Evolutionary conservation across 202 grass and related monocot genomes (phyloP), one percentile per base, ranked within the genome.

Genomic region (Zoysia matrella): DNA sequence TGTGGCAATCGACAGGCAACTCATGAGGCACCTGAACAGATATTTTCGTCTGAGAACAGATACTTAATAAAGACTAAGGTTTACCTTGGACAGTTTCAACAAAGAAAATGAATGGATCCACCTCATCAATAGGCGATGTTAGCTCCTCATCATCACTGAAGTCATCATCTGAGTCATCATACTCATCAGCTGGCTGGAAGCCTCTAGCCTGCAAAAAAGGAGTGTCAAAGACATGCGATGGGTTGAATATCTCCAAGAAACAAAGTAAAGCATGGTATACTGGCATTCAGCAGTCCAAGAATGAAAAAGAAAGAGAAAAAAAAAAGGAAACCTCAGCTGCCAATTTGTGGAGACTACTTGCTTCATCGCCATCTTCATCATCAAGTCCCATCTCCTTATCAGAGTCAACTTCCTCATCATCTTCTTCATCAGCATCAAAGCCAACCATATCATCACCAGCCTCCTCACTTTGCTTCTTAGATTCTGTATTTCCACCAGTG

Each of bases 21-120:
- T 88, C 8, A 57, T 84, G 39, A 80, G 60, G 3, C 65, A 75
- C 12, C 58, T 48, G 7, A 58, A 2, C 4, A 36, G 0, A 85
- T 48, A 13, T 69, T 55, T 47, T 81, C n/a, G 39, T 9, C 16
- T 5, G 1, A 47, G 4, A 68, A 30, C n/a, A 72, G 53, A 71
- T 43, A 56, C 22, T 16, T 52, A 74, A 68, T 42, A 63, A 84
- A 81, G 8, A 55, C 45, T 49, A 62, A 1, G 18, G 16, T 44
- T 52, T 87, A 98, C 95, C 95, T 85, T 98, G 91, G 60, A 95
- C 51, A 2, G 80, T 88, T 82, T 95, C 95, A 39, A 98, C 87
- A 80, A 98, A 98, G 68, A 98, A 95, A 75, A 98, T 90, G 84
- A 98, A 98, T 0, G 90, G 95, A 51, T 98, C 95, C 49, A 98